Conservation (phyloP, 495 filamentous ascomycete species). For the Podospora fimiseda region DNA sequence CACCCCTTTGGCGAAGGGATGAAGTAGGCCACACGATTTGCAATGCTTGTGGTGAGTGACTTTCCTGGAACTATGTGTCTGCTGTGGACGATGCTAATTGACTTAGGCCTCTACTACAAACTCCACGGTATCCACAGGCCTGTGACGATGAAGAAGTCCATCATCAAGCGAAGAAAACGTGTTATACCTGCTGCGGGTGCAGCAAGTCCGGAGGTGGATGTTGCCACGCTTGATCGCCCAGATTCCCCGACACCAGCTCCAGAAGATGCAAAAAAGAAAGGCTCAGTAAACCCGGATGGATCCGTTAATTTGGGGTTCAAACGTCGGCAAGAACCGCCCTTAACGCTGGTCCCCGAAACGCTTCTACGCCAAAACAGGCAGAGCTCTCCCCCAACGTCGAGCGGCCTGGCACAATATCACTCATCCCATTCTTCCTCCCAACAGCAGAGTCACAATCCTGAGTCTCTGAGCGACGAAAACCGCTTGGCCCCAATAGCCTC, state of each 20-base stretch:
- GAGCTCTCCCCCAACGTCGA: constrained; percentile 29
- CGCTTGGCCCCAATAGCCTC: constrained; percentile 48
- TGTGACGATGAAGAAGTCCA: constrained; percentile 92
- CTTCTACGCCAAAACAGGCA: constrained; percentile 30
- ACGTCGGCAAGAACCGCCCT: constrained; percentile 33
- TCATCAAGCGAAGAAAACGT: constrained; percentile 93
- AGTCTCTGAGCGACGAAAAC: constrained; percentile 48
- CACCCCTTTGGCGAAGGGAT: constrained; percentile 91
- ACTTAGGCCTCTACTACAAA: constrained; percentile 87
- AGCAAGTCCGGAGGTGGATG: constrained; percentile 28
- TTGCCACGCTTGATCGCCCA: constrained; percentile 38
- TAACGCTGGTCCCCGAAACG: constrained; percentile 44
- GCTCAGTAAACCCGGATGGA: constrained; percentile 47
- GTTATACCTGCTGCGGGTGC: constrained; percentile 75
- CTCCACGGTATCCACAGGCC: constrained; percentile 90
- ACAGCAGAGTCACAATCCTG: constrained; percentile 30
- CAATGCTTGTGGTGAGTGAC: constrained; percentile 87
- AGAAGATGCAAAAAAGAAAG: constrained; percentile 36
- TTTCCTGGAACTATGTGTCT: background rate
- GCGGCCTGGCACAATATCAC: constrained; percentile 42
- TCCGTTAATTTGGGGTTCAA: constrained; percentile 57
- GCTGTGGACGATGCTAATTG: constrained; percentile 21
- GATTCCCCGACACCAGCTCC: constrained; percentile 36
- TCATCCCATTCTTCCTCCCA: constrained; percentile 21
- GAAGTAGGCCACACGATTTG: constrained; percentile 95